phyloP scores from a whole-genome alignment of 2,329 filamentous ascomycete genomes.

The Arachnopeziza araneosa region DNA sequence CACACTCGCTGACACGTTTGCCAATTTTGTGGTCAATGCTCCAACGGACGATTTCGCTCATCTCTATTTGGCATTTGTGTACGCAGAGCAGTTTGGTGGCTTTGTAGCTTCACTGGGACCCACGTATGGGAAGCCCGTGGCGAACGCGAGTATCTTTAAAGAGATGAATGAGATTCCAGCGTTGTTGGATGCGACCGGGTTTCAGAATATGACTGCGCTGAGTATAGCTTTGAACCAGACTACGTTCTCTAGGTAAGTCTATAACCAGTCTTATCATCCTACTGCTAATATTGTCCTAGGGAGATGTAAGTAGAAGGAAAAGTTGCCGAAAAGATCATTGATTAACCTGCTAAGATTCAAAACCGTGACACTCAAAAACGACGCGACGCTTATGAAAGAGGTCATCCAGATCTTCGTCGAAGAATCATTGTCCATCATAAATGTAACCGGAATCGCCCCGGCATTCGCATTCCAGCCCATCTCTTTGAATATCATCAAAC shows the following conservation, averaged over 20 bases:
- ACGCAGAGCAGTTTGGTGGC: constrained; percentile 6
- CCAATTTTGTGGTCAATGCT: constrained; percentile 13
- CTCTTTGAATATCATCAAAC: constrained; percentile 14
- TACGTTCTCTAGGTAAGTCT: constrained; percentile 4
- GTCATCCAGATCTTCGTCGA: constrained; percentile 16
- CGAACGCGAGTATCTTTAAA: constrained; percentile 18
- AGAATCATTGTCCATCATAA: constrained; percentile 9
- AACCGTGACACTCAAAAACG: constrained; percentile 19
- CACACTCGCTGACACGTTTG: constrained; percentile 5
- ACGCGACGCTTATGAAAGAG: constrained; percentile 11
- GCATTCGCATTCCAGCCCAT: constrained; percentile 19
- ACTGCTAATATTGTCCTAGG: background rate
- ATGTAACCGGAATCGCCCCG: constrained; percentile 13
- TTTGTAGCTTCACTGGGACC: constrained; percentile 10
- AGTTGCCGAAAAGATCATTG: background rate
- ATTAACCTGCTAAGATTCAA: constrained; percentile 7
- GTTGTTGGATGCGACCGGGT: constrained; percentile 7
- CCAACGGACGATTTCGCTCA: constrained; percentile 16
- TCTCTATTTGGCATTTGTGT: constrained; percentile 16
- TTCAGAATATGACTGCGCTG: constrained; percentile 15
- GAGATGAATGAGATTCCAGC: constrained; percentile 15
- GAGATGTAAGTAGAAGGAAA: constrained; percentile 4
- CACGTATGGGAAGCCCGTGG: constrained; percentile 16
- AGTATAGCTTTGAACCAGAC: constrained; percentile 15
- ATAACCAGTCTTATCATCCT: background rate